Evolutionary conservation across 495 filamentous ascomycete species (phyloP).

Genomic region (Chaetomidium leptoderma): DNA sequence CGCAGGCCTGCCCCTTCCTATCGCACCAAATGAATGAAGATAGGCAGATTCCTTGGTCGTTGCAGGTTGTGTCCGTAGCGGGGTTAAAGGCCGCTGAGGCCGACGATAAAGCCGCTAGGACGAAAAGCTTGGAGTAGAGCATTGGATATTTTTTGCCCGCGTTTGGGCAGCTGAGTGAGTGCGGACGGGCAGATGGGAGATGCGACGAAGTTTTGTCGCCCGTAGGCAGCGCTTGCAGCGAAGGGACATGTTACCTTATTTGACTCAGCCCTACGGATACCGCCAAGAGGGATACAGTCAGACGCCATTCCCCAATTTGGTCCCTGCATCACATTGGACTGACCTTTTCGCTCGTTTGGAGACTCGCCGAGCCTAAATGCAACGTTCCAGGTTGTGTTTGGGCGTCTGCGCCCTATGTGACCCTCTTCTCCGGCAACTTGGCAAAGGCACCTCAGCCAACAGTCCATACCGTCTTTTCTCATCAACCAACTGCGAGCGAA

Average conservation of each 20-base stretch:
- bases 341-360: too few species aligned
- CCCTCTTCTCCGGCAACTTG: too few species aligned
- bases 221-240: too few species aligned
- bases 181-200: neutral
- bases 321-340: too few species aligned
- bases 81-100: slow-evolving; percentile 10
- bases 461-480: too few species aligned
- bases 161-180: slow-evolving; percentile 2
- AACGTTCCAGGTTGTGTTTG: too few species aligned
- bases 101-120: slow-evolving; percentile 7
- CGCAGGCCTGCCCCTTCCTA: slow-evolving; percentile 4
- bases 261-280: slow-evolving; percentile 8
- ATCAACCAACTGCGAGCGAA: too few species aligned
- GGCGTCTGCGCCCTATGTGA: too few species aligned
- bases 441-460: too few species aligned
- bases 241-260: neutral
- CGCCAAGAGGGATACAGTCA: neutral
- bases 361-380: too few species aligned
- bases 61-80: slow-evolving; percentile 10
- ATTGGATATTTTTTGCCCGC: neutral
- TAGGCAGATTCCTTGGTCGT: slow-evolving; percentile 12
- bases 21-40: slow-evolving; percentile 9
- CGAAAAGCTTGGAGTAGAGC: slow-evolving; percentile 6
- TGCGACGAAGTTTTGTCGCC: slow-evolving; percentile 4
- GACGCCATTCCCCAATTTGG: neutral